Base-by-base conservation (phyloP, 495 filamentous ascomycete species). In the Hypoxylon subgilvum region DNA sequence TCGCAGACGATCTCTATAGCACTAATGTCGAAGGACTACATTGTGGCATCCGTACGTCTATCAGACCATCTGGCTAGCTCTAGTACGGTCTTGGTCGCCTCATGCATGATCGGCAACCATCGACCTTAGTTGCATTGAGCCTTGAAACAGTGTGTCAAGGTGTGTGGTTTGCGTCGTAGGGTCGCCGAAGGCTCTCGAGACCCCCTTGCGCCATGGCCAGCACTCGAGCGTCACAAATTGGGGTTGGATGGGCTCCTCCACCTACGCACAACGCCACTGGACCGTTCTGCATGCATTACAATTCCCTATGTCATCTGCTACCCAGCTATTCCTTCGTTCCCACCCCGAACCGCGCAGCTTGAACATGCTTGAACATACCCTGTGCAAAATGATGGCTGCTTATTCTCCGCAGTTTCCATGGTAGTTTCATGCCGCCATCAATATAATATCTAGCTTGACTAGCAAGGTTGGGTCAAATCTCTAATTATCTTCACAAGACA, bases 181-280 rank as follows among this genome's bases (percentile, higher is more conserved):
- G 27, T 51, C 49, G 31, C 44, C 35, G 23, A 45, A 52, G 43
- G 34, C 39, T n/a, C 50, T 53, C 28, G 51, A 57, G 57, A 44
- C 35, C 35, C 67, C 67, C 67, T 70, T 70, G 65, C 67, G 61
- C 61, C 64, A 18, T 59, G 49, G 46, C 50, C 47, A 41, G 46
- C 61, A 52, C 31, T 39, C 46, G 41, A 45, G 48, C 42, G 22
- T 57, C 52, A 36, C 38, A 34, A 22, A 57, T 31, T 48, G 40
- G 34, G 48, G 56, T 40, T 57, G 41, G 49, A 65, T 46, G 42
- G 44, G 14, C 61, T 56, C 61, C 45, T 56, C 40, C 12, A 14
- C 51, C 52, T 56, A 34, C 44, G 49, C 42, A 65, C 61, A 56
- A 44, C 61, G 61, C 57, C 60, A 65, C 57, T 65, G 25, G 5